Conservation (phyloP, 352 stramenopile genomes). For the Phytophthora europaea region DNA sequence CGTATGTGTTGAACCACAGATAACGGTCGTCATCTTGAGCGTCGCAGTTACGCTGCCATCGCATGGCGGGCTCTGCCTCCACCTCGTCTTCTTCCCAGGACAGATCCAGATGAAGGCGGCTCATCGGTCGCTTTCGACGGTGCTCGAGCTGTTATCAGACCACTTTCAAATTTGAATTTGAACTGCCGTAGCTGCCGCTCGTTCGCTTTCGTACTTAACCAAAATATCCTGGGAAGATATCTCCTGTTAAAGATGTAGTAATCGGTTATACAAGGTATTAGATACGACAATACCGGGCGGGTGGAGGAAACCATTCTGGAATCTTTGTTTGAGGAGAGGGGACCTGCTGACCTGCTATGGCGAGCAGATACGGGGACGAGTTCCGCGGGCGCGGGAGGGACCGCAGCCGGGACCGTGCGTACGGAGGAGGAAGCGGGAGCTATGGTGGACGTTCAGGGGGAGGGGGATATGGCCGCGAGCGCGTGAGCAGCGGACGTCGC, state of each 20-base stretch:
- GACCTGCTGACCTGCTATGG: slow-evolving; percentile 32
- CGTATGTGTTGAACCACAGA: slow-evolving; percentile 75
- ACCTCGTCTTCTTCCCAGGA: slow-evolving; percentile 49
- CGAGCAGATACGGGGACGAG: slow-evolving; percentile 81
- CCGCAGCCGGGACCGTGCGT: slow-evolving; percentile 76
- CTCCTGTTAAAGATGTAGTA: background rate
- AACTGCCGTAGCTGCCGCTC: slow-evolving; percentile 4
- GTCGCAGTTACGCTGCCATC: slow-evolving; percentile 21
- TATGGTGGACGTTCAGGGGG: slow-evolving; percentile 53
- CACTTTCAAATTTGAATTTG: slow-evolving; percentile 39
- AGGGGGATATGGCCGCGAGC: slow-evolving; percentile 64
- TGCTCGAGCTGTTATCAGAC: slow-evolving; percentile 9
- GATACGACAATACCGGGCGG: slow-evolving; percentile 11
- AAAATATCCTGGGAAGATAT: background rate
- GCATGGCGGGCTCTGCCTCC: slow-evolving; percentile 21
- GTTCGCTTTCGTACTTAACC: slow-evolving; percentile 16
- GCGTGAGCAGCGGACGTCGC: slow-evolving; percentile 54
- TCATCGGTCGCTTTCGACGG: slow-evolving; percentile 25
- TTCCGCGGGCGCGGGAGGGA: slow-evolving; percentile 75
- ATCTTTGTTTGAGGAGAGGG: slow-evolving; percentile 34
- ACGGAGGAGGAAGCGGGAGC: slow-evolving; percentile 40
- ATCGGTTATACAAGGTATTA: too few species aligned
- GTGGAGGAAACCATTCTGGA: slow-evolving; percentile 52
- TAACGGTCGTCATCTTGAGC: slow-evolving; percentile 40
- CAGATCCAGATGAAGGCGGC: slow-evolving; percentile 36